Conservation (phyloP, 1,284 basidiomycete genomes). For the Cryptococcus wingfieldii region DNA sequence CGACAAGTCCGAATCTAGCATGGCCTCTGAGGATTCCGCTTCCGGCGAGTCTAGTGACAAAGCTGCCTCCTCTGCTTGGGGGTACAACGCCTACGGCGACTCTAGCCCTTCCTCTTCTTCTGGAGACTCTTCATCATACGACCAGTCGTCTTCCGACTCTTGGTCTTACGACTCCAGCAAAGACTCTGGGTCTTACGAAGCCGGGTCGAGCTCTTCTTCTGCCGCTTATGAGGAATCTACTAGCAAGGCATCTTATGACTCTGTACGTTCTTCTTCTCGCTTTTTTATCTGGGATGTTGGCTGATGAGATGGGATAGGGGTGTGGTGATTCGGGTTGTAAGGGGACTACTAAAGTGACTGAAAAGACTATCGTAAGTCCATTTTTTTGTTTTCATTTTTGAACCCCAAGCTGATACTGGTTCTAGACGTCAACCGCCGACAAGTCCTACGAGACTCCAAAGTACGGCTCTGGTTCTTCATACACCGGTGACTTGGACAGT, state of each 20-base stretch:
- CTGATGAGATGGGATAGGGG: not conserved
- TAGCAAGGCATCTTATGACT: not conserved
- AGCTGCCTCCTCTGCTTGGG: not conserved
- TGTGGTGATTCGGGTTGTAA: not conserved
- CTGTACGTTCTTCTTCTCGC: not conserved
- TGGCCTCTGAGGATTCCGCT: not conserved
- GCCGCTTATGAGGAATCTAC: not conserved
- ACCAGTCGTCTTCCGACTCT: not conserved
- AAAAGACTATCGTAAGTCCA: conserved; percentile 2
- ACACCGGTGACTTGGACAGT: conserved; percentile 11
- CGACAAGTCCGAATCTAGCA: not conserved
- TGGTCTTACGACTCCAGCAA: not conserved
- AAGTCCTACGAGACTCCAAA: conserved; percentile 7
- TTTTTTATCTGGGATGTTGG: not conserved
- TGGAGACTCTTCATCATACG: too few relatives aligned
- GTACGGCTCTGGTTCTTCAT: conserved; percentile 17
- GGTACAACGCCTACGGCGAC: not conserved
- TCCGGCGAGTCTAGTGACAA: not conserved
- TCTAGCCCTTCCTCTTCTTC: too few relatives aligned
- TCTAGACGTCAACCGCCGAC: not conserved
- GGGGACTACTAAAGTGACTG: conserved; percentile 7
- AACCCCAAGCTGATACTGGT: not conserved
- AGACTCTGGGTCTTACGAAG: not conserved
- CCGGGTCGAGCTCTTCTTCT: not conserved
- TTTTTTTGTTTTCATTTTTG: not conserved